Conservation (phyloP, 2,329 filamentous ascomycete genomes). For the Cladophialophora yegresii region DNA sequence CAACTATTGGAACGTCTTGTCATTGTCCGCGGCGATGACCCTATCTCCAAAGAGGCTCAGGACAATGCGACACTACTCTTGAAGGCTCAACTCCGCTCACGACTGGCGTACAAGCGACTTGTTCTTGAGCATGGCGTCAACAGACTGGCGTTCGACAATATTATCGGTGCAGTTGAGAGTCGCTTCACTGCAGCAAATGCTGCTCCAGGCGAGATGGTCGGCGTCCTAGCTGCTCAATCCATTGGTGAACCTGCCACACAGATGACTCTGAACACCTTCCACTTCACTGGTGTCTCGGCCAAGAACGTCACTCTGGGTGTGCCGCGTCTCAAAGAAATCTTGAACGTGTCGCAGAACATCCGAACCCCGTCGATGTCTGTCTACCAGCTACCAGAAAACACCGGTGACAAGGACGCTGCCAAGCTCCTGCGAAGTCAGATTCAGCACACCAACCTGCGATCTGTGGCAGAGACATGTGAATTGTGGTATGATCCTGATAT, state of each 20-base stretch:
- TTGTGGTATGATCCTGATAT: constrained; percentile 97
- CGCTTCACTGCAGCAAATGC: constrained; percentile 84
- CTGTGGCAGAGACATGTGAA: constrained; percentile 87
- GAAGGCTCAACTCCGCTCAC: constrained; percentile 86
- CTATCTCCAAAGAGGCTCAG: constrained; percentile 82
- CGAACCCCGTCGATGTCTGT: constrained; percentile 98
- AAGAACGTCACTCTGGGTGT: constrained; percentile 99
- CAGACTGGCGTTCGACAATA: constrained; percentile 87
- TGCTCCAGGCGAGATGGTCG: constrained; percentile 96
- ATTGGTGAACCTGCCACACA: constrained; percentile 98
- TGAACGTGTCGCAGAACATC: constrained; percentile 96
- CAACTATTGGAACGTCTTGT: constrained; percentile 74
- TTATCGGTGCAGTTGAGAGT: constrained; percentile 86
- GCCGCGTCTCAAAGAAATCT: constrained; percentile 97
- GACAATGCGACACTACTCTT: constrained; percentile 84
- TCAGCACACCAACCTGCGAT: constrained; percentile 90
- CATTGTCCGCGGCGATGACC: constrained; percentile 82
- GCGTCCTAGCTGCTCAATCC: constrained; percentile 94
- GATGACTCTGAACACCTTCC: constrained; percentile 99
- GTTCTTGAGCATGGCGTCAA: constrained; percentile 83
- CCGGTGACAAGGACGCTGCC: constrained; percentile 72
- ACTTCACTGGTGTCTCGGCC: constrained; percentile 98
- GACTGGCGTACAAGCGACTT: constrained; percentile 88
- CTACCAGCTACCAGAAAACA: constrained; percentile 67
- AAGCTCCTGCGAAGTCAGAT: constrained; percentile 85